These are phyloP conservation scores for Eucalyptus tenuipes DNA, from an alignment of 345 rosid species.

Conservation along the genomic window DNA sequence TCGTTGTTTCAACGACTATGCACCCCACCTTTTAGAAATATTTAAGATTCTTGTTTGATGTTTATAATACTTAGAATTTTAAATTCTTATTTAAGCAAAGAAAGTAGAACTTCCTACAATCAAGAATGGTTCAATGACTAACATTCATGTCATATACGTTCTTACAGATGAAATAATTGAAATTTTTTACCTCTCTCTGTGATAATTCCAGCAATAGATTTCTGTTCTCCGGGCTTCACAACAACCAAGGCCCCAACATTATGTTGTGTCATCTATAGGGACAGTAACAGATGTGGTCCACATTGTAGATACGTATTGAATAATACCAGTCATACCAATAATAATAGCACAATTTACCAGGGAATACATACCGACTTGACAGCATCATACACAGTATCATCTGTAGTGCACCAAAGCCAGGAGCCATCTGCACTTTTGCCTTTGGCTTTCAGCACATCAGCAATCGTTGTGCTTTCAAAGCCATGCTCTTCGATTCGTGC, in stretches of 20 bases:
- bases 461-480: constrained; percentile 80
- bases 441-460: constrained; percentile 66
- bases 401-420: constrained; percentile 98
- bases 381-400: constrained; percentile 84
- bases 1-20: not conserved
- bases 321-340: not conserved
- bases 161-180: not conserved
- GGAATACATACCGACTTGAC: constrained; percentile 68
- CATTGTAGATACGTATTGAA: not conserved
- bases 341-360: not conserved
- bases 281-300: not conserved
- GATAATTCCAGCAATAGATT: constrained; percentile 88
- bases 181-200: constrained; percentile 77
- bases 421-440: constrained; percentile 95
- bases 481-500: constrained; percentile 85
- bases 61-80: not conserved
- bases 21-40: not conserved
- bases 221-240: constrained; percentile 83
- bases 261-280: constrained; percentile 85
- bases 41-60: not conserved
- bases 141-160: not conserved
- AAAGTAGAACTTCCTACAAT: not conserved
- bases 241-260: constrained; percentile 97
- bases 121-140: not conserved
- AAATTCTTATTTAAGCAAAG: not conserved